Evolutionary conservation across 768 basidiomycete genomes (phyloP), one percentile per base, ranked within the genome.

Genomic region (Mycena galericulata): DNA sequence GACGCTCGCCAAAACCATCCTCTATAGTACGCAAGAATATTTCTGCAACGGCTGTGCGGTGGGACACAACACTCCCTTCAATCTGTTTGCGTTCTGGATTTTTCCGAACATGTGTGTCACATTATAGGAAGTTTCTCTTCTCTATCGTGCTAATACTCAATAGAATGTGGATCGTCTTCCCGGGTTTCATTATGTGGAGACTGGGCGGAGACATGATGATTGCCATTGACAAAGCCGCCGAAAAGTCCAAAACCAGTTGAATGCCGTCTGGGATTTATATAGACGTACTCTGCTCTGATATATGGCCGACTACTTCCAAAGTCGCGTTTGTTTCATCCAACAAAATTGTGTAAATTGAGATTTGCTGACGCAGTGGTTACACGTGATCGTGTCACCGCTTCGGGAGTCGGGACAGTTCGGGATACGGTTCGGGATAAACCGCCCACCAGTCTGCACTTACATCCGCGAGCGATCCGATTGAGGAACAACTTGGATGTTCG

Each of bases 1-100:
- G 86, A 95, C 94, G 3, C 79, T 94, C 34, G 88, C 87, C 34
- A 95, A 95, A 82, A 96, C 94, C 2, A 79, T 86, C 2, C 84
- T 95, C 32, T 96, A 95, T 77, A 85, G 86, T 74, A 73, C 83
- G 24, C 89, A 93, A 78, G 93, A 94, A 78, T 88, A 89, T 75
- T 92, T 86, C 73, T 93, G 92, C 75, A 83, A 84, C n/a, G 83
- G 82, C 14, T 93, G 92, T 76, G 78, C 86, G 34, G 78, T 88
- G 41, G 88, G 91, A 38, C 89, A 93, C 76, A 92, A 92, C 74
- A 72, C 85, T 18, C 73, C 80, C 40, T 61, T 74, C 24, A 82
- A 84, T 36, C 78, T 89, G 18, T 61, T 91, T 65, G 73, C 88
- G 54, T 87, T 86, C 67, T 95, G 88, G 87, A 82, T 93, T 63